Conservation (phyloP, 108 stramenopile genomes). For the Fistulifera pelliculosa region DNA sequence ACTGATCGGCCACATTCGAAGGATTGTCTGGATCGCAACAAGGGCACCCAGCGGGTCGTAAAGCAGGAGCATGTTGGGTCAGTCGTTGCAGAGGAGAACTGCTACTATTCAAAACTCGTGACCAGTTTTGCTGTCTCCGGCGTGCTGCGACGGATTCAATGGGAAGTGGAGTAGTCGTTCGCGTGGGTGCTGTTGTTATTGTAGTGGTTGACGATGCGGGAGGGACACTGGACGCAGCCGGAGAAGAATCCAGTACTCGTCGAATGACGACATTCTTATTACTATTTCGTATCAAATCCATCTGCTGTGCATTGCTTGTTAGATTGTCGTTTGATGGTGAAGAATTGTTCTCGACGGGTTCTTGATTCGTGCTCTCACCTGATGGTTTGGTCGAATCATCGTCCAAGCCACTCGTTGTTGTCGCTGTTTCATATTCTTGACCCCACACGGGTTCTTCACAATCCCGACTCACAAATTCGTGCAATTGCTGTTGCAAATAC, state of each 20-base stretch:
- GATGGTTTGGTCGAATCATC: background rate
- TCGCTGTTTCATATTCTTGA: constrained; percentile 2
- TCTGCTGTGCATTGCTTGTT: background rate
- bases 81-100: constrained; percentile 32
- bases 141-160: background rate
- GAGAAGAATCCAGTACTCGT: constrained; percentile 12
- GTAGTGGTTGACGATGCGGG: background rate
- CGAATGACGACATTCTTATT: constrained; percentile 49
- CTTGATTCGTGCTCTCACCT: background rate
- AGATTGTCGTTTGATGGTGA: background rate
- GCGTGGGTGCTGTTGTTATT: background rate
- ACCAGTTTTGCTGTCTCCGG: background rate
- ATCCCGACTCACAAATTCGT: constrained; percentile 52
- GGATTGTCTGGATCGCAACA: constrained; percentile 77
- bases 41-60: constrained; percentile 67
- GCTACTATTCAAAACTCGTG: constrained; percentile 6
- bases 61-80: constrained; percentile 64
- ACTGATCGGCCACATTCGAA: constrained; percentile 28
- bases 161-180: background rate
- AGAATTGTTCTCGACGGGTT: constrained; percentile 9
- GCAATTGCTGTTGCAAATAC: constrained; percentile 59
- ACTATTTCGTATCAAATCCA: background rate
- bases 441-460: constrained; percentile 62
- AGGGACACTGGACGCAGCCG: too few species aligned
- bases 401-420: background rate